phyloP scores from a whole-genome alignment of 495 filamentous ascomycete species.

The Annulohypoxylon bovei region DNA sequence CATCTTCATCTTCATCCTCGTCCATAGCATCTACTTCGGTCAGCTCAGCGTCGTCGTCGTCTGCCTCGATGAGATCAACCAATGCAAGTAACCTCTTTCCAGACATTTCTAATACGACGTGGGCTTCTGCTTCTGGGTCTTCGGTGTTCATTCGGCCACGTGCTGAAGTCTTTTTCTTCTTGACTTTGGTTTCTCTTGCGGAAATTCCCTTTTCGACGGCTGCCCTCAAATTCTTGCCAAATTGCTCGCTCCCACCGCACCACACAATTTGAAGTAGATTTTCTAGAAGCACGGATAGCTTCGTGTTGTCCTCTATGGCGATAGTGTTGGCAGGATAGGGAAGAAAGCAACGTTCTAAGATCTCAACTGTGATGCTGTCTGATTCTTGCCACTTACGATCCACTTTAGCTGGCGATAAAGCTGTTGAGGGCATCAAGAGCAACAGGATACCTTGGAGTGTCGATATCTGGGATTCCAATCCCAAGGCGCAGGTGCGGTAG shows the following conservation, averaged over 20 bases:
- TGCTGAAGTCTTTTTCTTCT: slow-evolving; percentile 54
- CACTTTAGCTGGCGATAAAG: slow-evolving; percentile 59
- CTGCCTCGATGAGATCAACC: slow-evolving; percentile 44
- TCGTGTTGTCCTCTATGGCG: slow-evolving; percentile 77
- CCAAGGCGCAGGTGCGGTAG: slow-evolving; percentile 56
- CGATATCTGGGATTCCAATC: slow-evolving; percentile 62
- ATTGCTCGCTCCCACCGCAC: slow-evolving; percentile 49
- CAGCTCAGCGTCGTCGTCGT: slow-evolving; percentile 41
- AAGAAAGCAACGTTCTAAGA: slow-evolving; percentile 74
- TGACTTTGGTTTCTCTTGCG: slow-evolving; percentile 64
- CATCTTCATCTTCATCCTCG: slow-evolving; percentile 22
- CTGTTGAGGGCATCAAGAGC: slow-evolving; percentile 66
- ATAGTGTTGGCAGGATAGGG: slow-evolving; percentile 74
- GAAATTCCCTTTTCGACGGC: slow-evolving; percentile 71
- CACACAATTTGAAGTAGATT: slow-evolving; percentile 70
- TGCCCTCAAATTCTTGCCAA: slow-evolving; percentile 57
- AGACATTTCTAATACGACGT: slow-evolving; percentile 50
- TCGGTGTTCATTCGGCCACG: slow-evolving; percentile 54
- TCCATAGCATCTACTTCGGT: slow-evolving; percentile 37
- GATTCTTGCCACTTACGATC: slow-evolving; percentile 51
- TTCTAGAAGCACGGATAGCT: slow-evolving; percentile 81
- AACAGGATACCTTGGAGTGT: slow-evolving; percentile 73
- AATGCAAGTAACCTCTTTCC: slow-evolving; percentile 51
- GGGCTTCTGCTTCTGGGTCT: slow-evolving; percentile 47
- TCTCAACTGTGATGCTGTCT: slow-evolving; percentile 62